A percentile compares a stretch with the other conserved stretches of the same genome.
Conservation (phyloP, 495 filamentous ascomycete species). For the Friedmanniomyces endolithicus region DNA sequence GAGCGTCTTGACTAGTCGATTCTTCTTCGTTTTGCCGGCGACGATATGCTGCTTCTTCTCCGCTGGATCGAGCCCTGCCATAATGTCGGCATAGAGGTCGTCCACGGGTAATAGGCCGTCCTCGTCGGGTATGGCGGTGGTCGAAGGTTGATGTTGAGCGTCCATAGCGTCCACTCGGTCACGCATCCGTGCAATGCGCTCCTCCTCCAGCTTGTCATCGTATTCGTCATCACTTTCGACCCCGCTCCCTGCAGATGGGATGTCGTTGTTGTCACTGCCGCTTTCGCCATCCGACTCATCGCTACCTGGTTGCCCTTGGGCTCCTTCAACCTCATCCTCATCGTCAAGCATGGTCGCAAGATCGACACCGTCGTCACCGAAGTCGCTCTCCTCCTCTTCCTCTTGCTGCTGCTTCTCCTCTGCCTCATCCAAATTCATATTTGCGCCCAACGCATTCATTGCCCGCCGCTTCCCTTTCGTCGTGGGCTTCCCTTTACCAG, state of each 20-base stretch:
- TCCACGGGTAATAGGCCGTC: slow-evolving; percentile 47
- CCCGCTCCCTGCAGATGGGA: slow-evolving; percentile 23
- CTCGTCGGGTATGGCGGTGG: not conserved
- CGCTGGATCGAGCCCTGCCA: slow-evolving; percentile 41
- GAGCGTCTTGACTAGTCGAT: slow-evolving; percentile 39
- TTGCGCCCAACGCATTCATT: slow-evolving; percentile 19
- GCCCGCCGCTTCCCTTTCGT: slow-evolving; percentile 11
- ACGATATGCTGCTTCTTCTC: slow-evolving; percentile 65
- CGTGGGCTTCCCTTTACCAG: slow-evolving; percentile 21
- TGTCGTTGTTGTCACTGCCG: slow-evolving; percentile 38
- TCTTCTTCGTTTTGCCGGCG: slow-evolving; percentile 41
- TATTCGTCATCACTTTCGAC: slow-evolving; percentile 42
- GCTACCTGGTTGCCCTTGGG: not conserved
- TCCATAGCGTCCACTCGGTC: slow-evolving; percentile 59
- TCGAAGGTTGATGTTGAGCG: slow-evolving; percentile 13
- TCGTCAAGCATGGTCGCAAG: slow-evolving; percentile 65
- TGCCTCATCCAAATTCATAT: slow-evolving; percentile 46
- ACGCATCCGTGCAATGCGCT: slow-evolving; percentile 52
- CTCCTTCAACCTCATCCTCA: slow-evolving; percentile 24
- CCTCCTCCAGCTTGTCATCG: slow-evolving; percentile 43
- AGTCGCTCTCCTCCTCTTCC: slow-evolving; percentile 39
- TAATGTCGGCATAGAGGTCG: slow-evolving; percentile 59
- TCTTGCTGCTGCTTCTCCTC: slow-evolving; percentile 42
- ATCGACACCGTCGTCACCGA: slow-evolving; percentile 80
- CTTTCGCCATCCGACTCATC: slow-evolving; percentile 20